Evolutionary conservation across 2,329 filamentous ascomycete species (phyloP).

Genomic region (Cytospora mali): DNA sequence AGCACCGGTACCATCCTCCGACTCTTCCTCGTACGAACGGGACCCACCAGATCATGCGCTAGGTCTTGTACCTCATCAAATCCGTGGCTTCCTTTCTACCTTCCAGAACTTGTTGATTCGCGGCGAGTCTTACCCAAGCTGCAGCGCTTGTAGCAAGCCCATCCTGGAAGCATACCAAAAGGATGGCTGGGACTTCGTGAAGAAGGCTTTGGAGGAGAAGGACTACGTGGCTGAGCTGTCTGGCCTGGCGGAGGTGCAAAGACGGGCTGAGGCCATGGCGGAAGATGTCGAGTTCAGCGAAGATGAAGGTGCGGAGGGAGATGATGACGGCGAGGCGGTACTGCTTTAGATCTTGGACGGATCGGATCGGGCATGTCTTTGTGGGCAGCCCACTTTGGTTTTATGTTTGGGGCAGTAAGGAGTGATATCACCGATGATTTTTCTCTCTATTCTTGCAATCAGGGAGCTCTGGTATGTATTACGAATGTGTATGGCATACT

Average conservation of each 20-base stretch:
- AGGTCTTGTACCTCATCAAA: slow-evolving; percentile 76
- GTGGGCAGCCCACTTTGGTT: background rate
- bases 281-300: slow-evolving; percentile 64
- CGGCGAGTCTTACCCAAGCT: slow-evolving; percentile 76
- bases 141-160: slow-evolving; percentile 75
- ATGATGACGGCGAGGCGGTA: slow-evolving; percentile 58
- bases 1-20: slow-evolving; percentile 48
- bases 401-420: background rate
- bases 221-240: slow-evolving; percentile 79
- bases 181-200: slow-evolving; percentile 77
- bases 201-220: slow-evolving; percentile 71
- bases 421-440: background rate
- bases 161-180: slow-evolving; percentile 68
- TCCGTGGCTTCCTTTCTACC: slow-evolving; percentile 74
- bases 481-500: background rate
- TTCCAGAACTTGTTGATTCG: slow-evolving; percentile 75
- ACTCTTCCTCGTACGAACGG: slow-evolving; percentile 51
- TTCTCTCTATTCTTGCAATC: background rate
- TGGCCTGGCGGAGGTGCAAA: slow-evolving; percentile 72
- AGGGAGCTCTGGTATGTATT: background rate
- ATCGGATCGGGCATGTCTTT: background rate
- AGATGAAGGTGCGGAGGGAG: slow-evolving; percentile 53
- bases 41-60: slow-evolving; percentile 63
- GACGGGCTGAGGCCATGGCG: slow-evolving; percentile 55
- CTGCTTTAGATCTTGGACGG: slow-evolving; percentile 36